A percentile compares a stretch with the other conserved stretches of the same genome.
These are phyloP conservation scores for Arachis monticola DNA, from an alignment of 331 rosid species.

Conservation along the genomic window DNA sequence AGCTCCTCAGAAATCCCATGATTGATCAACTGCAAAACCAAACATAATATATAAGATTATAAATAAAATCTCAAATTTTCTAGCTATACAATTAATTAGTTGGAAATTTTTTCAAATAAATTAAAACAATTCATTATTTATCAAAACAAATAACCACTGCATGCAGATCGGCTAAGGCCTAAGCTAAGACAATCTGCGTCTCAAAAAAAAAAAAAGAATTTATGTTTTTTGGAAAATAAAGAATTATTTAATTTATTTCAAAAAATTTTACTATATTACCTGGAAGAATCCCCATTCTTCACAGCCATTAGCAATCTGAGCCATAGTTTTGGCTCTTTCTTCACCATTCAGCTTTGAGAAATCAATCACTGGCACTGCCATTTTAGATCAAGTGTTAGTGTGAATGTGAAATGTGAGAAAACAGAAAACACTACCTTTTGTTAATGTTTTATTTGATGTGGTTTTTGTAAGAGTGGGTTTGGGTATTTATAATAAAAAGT, in stretches of 20 bases:
- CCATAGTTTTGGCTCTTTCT: slow-evolving; percentile 79
- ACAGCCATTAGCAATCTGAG: slow-evolving; percentile 79
- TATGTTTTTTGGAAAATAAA: too few species aligned
- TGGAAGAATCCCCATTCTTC: slow-evolving; percentile 99
- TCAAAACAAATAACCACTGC: too few species aligned
- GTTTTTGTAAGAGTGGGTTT: slow-evolving; percentile 21
- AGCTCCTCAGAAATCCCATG: slow-evolving; percentile 92
- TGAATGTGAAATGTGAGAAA: slow-evolving; percentile 10
- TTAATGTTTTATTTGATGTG: slow-evolving; percentile 39
- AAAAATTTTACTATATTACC: slow-evolving; percentile 46
- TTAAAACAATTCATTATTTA: too few species aligned
- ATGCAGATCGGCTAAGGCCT: too few species aligned
- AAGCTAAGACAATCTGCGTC: too few species aligned
- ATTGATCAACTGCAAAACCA: slow-evolving; percentile 73
- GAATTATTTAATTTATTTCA: too few species aligned
- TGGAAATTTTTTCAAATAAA: too few species aligned
- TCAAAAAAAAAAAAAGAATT: too few species aligned
- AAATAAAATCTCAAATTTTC: too few species aligned
- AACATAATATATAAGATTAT: not conserved
- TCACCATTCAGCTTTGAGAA: slow-evolving; percentile 86
- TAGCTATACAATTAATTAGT: too few species aligned
- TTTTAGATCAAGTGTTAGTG: slow-evolving; percentile 33
- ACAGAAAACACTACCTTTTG: slow-evolving; percentile 18
- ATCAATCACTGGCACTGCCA: slow-evolving; percentile 95
- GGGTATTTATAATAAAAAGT: slow-evolving; percentile 65